Percentiles rank a stretch among this genome's conserved stretches.
These are phyloP conservation scores for Geranium incanum DNA, from an alignment of 441 rosid genomes.

Conservation along the genomic window DNA sequence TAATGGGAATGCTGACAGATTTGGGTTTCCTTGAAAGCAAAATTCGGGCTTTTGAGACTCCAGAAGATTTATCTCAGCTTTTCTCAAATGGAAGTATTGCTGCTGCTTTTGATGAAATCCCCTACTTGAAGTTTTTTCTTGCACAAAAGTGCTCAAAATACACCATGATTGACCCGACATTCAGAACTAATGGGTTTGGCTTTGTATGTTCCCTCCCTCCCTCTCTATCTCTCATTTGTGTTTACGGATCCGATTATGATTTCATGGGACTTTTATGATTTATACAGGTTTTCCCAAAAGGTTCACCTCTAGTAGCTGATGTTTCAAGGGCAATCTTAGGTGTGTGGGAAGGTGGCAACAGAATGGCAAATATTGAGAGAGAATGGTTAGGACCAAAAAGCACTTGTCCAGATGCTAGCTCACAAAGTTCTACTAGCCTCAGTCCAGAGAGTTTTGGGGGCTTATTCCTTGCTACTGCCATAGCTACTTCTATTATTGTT, in stretches of 20 bases:
- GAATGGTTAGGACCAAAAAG: conserved; percentile 34
- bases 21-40: conserved; percentile 34
- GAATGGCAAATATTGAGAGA: conserved; percentile 30
- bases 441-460: conserved; percentile 47
- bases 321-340: conserved; percentile 53
- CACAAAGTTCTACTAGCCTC: conserved; percentile 35
- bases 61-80: conserved; percentile 30
- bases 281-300: conserved; percentile 40
- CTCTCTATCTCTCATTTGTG: neutral
- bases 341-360: conserved; percentile 39
- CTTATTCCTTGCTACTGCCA: conserved; percentile 39
- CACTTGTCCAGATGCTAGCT: conserved; percentile 31
- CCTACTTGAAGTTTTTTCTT: conserved; percentile 33
- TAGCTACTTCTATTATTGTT: conserved; percentile 31
- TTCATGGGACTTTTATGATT: neutral
- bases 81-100: conserved; percentile 43
- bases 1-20: conserved; percentile 26
- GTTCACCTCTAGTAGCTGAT: conserved; percentile 52
- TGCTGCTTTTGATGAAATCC: conserved; percentile 50
- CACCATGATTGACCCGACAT: conserved; percentile 35
- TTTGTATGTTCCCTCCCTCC: conserved; percentile 36
- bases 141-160: conserved; percentile 42
- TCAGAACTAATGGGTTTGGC: conserved; percentile 51
- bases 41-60: conserved; percentile 26
- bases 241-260: too few relatives aligned